Percentiles rank a stretch among this genome's conserved stretches.
Evolutionary conservation across 2,329 filamentous ascomycete genomes (phyloP).

Genomic region (Pestalotiopsis sp.): DNA sequence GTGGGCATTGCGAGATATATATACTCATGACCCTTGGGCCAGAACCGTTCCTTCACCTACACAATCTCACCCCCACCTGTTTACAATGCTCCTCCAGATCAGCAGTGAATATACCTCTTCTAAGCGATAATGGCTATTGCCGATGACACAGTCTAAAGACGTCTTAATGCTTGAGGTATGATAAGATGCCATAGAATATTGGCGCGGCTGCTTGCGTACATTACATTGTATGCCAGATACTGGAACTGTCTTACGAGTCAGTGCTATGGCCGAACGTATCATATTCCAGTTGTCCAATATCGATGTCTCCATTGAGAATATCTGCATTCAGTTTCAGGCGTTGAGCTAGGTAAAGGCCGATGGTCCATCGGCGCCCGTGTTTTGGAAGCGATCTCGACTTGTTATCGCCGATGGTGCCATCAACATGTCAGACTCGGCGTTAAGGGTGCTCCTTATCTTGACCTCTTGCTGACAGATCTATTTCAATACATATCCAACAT

Average conservation of each 20-base stretch:
- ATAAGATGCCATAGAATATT: no score
- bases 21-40: not conserved
- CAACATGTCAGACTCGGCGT: not conserved
- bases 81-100: no score
- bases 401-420: not conserved
- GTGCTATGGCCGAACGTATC: not conserved
- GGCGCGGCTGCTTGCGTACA: no score
- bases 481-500: not conserved
- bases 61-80: no score
- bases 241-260: no score
- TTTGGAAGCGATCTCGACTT: not conserved
- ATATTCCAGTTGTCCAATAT: not conserved
- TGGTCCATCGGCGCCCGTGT: not conserved
- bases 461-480: not conserved
- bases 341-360: not conserved
- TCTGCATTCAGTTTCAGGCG: not conserved
- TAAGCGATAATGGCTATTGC: no score
- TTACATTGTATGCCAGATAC: no score
- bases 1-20: not conserved
- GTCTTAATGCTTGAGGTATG: no score
- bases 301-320: not conserved
- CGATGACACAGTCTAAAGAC: no score
- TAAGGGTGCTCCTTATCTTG: not conserved
- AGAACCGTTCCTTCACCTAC: not conserved
- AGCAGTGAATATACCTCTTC: no score